Base-by-base conservation (phyloP, 768 basidiomycete genomes). In the Astraeus odoratus region DNA sequence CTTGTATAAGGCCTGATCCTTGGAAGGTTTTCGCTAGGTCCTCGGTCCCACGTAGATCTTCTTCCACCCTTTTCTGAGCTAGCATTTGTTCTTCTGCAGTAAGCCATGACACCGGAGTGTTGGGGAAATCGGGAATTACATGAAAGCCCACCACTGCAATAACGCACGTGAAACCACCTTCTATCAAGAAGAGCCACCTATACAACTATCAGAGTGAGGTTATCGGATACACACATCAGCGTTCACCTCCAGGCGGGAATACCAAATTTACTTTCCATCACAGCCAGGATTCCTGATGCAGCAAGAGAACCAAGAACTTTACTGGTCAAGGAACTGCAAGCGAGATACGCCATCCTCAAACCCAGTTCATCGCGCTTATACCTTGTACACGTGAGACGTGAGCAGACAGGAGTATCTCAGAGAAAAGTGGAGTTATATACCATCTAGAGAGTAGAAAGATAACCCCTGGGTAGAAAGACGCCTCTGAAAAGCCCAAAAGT, bases 401-500 rank as follows among this genome's bases (percentile, higher is more conserved):
- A 59, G 23, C 66, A 51, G 55, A 34, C 54, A 39, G 55, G 19
- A 59, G n/a, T 31, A 3, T 31, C 30, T 31, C 10, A 12, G n/a
- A 4, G 10, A 4, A 31, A 13, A 31, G 10, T 29, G 12, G 12
- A 31, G 4, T 10, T 10, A 12, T n/a, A 5, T 31, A 31, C 30
- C 30, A 31, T 31, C 30, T 82, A 3, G 77, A 79, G 24, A 83
- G 66, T 8, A 84, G 60, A 60, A 82, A 83, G 33, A 83, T 60
- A 26, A 78, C 72, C 19, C 78, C 81, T 39, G 81, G 81, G 56
- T 77, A 80, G 61, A 81, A 82, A 1, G 77, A 77, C 10, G 78
- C 79, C 61, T 49, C 77, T 22, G 76, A 69, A 51, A 81, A 80
- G 22, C 86, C 86, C 16, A 88, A 72, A 58, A 83, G 75, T 65